Base-by-base conservation (phyloP, 2,329 filamentous ascomycete genomes). In the Didymella pomorum region DNA sequence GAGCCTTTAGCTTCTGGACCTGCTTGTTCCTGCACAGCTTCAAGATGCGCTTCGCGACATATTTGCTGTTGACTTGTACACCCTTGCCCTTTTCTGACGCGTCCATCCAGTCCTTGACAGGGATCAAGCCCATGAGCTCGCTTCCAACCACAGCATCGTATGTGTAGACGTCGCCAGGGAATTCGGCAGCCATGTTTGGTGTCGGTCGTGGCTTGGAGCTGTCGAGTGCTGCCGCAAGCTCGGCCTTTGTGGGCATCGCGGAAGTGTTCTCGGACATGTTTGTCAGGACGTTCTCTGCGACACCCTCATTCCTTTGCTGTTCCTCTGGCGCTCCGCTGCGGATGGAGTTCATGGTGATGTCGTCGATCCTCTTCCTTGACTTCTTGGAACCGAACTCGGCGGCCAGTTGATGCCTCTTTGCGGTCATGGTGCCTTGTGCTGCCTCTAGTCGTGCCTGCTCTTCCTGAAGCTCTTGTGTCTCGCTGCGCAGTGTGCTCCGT, bases 301-400 rank as follows among this genome's bases (percentile, higher is more conserved):
- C 54, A 72, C 65, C 61, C 18, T 75, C 72, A 47, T 69, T 67
- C 26, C 65, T 56, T 35, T 67, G 59, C 12, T 67, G 54, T 14
- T 62, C 58, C 29, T 65, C 62, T 28, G 58, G 58, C 14, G 64
- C 64, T 47, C 62, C 59, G 18, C 67, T 71, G 26, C 73, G 71
- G 66, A 94, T 92, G 18, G 89, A 89, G 71, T 93, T 93, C 68
- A 90, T 83, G 2, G 87, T 87, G 63, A 85, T 82, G 55, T 88
- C 85, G 26, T 84, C 82, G 66, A 95, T 87, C 1, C 87, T 89
- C 79, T 93, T 94, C 82, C 88, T 90, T 21, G 91, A 89, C 78
- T 93, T 94, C 80, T 91, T 93, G 25, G 91, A 94, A 74, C 92
- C 92, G 70, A 96, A 96, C 29, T 89, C 87, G 68, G 90, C 84